These are phyloP conservation scores for Plectosphaerella sp. DNA, from an alignment of 2,329 filamentous ascomycete genomes.

Conservation along the genomic window DNA sequence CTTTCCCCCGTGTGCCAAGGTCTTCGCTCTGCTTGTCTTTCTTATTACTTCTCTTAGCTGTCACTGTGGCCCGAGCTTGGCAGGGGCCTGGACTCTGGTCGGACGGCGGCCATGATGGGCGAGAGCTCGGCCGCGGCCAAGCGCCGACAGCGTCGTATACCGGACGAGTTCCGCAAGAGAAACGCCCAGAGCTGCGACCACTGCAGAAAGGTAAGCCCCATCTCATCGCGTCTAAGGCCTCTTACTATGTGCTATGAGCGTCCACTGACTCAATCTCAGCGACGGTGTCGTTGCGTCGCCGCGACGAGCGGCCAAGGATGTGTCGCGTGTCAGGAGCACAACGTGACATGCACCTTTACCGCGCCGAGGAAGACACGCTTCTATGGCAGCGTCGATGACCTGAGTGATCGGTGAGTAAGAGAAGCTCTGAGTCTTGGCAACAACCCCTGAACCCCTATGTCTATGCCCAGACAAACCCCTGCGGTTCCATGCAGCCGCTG, in stretches of 20 bases:
- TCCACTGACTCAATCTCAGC: slow-evolving; percentile 12
- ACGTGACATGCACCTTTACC: slow-evolving; percentile 25
- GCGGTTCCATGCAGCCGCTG: neutral
- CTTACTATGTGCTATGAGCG: slow-evolving; percentile 1
- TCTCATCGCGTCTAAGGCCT: no score
- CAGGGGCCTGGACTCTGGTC: no score
- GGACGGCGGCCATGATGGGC: neutral
- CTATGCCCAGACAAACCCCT: no score
- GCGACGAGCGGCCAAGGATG: slow-evolving; percentile 22
- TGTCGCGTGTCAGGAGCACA: slow-evolving; percentile 25
- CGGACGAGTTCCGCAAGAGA: slow-evolving; percentile 27
- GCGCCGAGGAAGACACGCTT: slow-evolving; percentile 29
- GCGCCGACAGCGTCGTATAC: slow-evolving; percentile 24
- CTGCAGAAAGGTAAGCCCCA: slow-evolving; percentile 24
- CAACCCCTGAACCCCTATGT: neutral
- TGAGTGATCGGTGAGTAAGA: slow-evolving; percentile 25
- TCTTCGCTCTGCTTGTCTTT: neutral
- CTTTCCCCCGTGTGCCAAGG: neutral
- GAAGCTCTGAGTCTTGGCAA: neutral
- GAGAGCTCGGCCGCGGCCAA: slow-evolving; percentile 15
- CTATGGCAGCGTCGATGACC: slow-evolving; percentile 29
- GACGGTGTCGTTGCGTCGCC: slow-evolving; percentile 29
- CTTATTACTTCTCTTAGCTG: neutral
- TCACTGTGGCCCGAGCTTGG: no score
- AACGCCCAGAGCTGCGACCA: slow-evolving; percentile 30